Base-by-base conservation (phyloP, 257 asterid species). In the Dorcoceras hygrometricum region DNA sequence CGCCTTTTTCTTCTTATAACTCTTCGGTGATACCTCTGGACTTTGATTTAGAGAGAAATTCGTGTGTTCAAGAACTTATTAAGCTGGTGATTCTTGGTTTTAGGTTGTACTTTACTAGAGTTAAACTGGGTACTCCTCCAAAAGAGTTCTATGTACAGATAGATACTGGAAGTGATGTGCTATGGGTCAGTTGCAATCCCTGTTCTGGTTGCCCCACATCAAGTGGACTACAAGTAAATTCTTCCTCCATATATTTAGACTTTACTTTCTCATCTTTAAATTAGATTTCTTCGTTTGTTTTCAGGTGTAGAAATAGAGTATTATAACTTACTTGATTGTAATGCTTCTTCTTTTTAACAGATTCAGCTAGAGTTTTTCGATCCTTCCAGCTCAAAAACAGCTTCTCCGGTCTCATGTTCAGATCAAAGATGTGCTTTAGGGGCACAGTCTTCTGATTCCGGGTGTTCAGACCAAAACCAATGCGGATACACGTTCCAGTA, bases 101-200 rank as follows among this genome's bases (percentile, higher is more conserved):
- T 77, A 93, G 99, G 92, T 89, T 93, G 27, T 93, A 93, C 80
- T 93, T 62, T 60, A 88, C 99, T 74, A 85, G 81, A 77, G 95
- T 93, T 62, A 80, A 72, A 77, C 72, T 93, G 77, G 99, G 99
- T 57, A 85, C 86, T 64, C 97, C 99, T 63, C 90, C 96, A 24
- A 86, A 77, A 72, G 99, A 90, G 70, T 90, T 93, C 76, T 93
- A 78, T 74, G 99, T 93, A 65, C 99, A 93, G 80, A 90, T 93
- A 62, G 98, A 93, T 79, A 89, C 98, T 6, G 98, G 98, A 59
- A 93, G 98, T 77, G 97, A 93, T 85, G 99, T 90, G 57, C 66
- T 93, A 62, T 93, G 99, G 99, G 95, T 93, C 67, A 75, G 95
- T 75, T 93, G 99, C 76, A 76, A 65, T n/a, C 80, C 95, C 29